Evolutionary conservation across 106 monocot species (phyloP).

Genomic region (Phalaenopsis aphrodite): DNA sequence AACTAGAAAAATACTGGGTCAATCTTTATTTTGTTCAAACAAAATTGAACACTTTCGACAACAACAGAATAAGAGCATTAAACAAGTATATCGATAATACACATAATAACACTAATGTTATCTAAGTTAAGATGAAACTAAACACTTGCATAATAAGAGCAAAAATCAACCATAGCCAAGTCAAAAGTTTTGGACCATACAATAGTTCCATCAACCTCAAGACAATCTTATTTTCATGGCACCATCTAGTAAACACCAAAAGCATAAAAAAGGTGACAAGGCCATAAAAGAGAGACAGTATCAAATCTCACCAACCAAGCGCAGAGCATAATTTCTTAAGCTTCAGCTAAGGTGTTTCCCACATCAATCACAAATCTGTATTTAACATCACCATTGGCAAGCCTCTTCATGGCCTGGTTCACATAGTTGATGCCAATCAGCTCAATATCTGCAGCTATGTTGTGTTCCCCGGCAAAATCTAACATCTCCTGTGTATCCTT

Average conservation of each 20-base stretch:
- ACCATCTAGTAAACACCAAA: not conserved
- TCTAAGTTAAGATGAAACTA: no score
- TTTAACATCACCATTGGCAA: constrained; percentile 53
- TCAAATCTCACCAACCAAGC: not conserved
- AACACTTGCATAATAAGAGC: no score
- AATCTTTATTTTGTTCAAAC: no score
- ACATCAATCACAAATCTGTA: constrained; percentile 90
- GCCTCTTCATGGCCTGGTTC: constrained; percentile 67
- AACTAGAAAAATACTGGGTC: no score
- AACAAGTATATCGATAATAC: no score
- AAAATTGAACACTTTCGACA: no score
- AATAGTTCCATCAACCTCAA: not conserved
- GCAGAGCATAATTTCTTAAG: not conserved
- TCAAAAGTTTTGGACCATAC: not conserved
- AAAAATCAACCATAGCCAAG: not conserved
- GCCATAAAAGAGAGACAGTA: not conserved
- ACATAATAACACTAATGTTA: no score
- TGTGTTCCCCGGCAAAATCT: constrained; percentile 68
- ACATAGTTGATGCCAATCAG: constrained; percentile 50
- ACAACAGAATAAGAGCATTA: no score
- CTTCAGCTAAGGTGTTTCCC: constrained; percentile 33
- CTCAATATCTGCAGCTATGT: constrained; percentile 74
- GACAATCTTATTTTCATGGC: not conserved
- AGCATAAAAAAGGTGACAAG: not conserved
- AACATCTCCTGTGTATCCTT: constrained; percentile 90